A percentile compares a stretch with the other conserved stretches of the same genome.
Evolutionary conservation across 495 filamentous ascomycete genomes (phyloP).

Genomic region (Geopyxis carbonaria): DNA sequence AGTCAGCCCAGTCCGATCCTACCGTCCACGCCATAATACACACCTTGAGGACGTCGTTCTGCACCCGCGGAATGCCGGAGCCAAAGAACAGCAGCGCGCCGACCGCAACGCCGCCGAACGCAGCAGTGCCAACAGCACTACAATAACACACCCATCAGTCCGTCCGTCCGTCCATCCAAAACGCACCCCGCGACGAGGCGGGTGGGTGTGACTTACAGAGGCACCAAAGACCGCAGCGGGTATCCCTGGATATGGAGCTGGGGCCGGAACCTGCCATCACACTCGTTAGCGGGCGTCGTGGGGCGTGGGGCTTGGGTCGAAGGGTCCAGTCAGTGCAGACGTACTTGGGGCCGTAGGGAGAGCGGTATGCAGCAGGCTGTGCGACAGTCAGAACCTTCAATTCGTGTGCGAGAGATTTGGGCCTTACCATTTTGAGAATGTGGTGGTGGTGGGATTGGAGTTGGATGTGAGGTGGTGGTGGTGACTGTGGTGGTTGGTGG

Average conservation of each 20-base stretch:
- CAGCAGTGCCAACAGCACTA: constrained; percentile 15
- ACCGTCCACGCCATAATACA: not conserved
- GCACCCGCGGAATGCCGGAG: constrained; percentile 25
- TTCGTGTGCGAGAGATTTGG: not conserved
- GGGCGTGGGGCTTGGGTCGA: not conserved
- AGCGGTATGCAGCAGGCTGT: constrained; percentile 15
- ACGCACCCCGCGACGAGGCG: not conserved
- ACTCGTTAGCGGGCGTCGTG: not conserved
- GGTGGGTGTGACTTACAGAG: constrained; percentile 6
- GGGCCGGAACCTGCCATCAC: constrained; percentile 12
- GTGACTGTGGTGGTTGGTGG: too few relatives aligned
- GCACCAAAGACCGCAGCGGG: constrained; percentile 15
- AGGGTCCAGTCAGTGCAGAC: constrained; percentile 6
- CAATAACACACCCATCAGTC: not conserved
- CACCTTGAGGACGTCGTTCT: constrained; percentile 19
- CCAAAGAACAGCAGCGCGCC: constrained; percentile 15
- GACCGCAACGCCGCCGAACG: constrained; percentile 19
- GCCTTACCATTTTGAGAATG: constrained; percentile 1
- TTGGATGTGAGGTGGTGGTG: not conserved
- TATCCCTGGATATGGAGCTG: constrained; percentile 13
- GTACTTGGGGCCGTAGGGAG: constrained; percentile 21
- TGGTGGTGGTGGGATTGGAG: too few relatives aligned
- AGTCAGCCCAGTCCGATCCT: not conserved
- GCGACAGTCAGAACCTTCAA: not conserved
- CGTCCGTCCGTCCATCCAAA: too few relatives aligned